Conservation (phyloP, 2,329 filamentous ascomycete genomes). For the Trichoderma atrobrunneum region DNA sequence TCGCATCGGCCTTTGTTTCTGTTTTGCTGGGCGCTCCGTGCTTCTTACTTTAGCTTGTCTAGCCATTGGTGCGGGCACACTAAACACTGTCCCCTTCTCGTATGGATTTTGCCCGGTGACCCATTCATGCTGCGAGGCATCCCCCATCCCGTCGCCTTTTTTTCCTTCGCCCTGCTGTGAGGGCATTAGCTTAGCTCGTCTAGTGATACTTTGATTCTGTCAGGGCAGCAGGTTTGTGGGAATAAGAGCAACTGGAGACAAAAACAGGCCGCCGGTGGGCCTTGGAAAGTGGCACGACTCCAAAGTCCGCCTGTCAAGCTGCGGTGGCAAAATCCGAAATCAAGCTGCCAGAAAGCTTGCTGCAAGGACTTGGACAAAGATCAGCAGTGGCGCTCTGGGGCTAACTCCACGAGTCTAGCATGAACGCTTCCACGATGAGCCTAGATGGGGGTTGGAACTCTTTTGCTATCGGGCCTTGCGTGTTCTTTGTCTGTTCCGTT, state of each 20-base stretch:
- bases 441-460: neutral
- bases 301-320: neutral
- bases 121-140: conserved; percentile 11
- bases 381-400: conserved; percentile 10
- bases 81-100: neutral
- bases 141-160: neutral
- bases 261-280: neutral
- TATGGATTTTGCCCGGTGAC: conserved; percentile 5
- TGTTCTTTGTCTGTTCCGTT: neutral
- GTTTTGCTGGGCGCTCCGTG: neutral
- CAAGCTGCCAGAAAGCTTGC: neutral
- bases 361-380: neutral
- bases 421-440: conserved; percentile 1
- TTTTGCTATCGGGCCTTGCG: conserved; percentile 2
- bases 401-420: neutral
- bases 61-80: conserved; percentile 2
- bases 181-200: neutral
- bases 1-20: neutral
- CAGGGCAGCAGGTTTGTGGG: neutral
- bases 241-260: neutral
- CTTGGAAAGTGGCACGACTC: neutral
- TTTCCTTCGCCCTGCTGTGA: neutral
- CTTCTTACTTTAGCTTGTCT: neutral
- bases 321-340: conserved; percentile 6
- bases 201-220: neutral